phyloP scores from a whole-genome alignment of 805 yeast species.

The Ogataea henricii region DNA sequence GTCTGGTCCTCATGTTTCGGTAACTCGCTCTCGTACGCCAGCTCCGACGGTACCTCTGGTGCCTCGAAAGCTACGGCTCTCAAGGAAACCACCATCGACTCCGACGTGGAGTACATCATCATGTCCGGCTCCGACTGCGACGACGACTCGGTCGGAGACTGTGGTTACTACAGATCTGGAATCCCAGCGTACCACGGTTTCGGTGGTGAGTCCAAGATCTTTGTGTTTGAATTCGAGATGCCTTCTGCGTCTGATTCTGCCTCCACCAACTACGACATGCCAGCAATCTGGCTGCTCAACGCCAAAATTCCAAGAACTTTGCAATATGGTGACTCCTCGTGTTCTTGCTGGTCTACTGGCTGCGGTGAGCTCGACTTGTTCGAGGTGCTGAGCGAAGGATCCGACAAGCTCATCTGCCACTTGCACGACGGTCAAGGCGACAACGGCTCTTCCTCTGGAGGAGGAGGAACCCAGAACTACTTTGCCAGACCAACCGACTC shows the following conservation, averaged over 20 bases:
- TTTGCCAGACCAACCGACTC: conserved; percentile 79
- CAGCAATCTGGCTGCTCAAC: conserved; percentile 95
- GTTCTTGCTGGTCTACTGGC: conserved; percentile 97
- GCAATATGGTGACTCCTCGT: conserved; percentile 82
- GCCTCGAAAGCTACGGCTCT: conserved; percentile 71
- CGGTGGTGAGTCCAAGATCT: conserved; percentile 79
- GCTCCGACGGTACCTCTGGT: conserved; percentile 72
- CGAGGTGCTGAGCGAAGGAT: conserved; percentile 81
- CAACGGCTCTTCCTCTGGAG: conserved; percentile 47
- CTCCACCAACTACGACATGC: conserved; percentile 83
- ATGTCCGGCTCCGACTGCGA: conserved; percentile 71
- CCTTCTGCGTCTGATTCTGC: conserved; percentile 59
- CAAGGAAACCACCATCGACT: conserved; percentile 64
- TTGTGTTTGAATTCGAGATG: conserved; percentile 93
- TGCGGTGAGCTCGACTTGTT: conserved; percentile 98
- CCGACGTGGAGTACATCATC: conserved; percentile 80
- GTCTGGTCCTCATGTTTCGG: conserved; percentile 85
- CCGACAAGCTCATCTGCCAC: conserved; percentile 73
- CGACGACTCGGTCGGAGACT: conserved; percentile 47
- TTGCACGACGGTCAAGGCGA: conserved; percentile 83
- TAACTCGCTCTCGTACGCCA: conserved; percentile 85
- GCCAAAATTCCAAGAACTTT: conserved; percentile 95
- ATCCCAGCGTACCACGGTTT: conserved; percentile 96
- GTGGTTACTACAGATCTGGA: conserved; percentile 85
- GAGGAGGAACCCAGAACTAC: conserved; percentile 91